A percentile compares a stretch with the other conserved stretches of the same genome.
phyloP scores from a whole-genome alignment of 169 alveolate species.

The Neospora caninum region DNA sequence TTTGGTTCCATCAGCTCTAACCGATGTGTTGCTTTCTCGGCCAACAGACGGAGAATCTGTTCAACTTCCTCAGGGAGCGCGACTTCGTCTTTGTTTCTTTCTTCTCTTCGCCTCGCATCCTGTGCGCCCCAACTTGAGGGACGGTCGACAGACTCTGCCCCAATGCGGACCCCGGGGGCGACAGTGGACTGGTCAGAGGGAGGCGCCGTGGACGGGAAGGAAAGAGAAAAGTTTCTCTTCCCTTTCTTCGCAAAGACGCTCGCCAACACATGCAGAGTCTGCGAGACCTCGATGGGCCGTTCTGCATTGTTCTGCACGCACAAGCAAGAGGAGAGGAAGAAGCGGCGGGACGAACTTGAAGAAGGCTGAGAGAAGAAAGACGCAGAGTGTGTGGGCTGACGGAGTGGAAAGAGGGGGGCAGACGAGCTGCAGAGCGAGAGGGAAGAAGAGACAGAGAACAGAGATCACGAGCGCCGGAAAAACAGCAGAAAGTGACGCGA shows the following conservation, averaged over 20 bases:
- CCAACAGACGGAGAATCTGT: background rate
- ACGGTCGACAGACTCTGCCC: too few species aligned
- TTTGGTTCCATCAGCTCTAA: slow-evolving; percentile 7
- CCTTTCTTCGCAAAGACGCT: background rate
- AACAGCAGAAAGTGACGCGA: background rate
- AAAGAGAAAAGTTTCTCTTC: background rate
- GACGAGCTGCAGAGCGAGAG: background rate
- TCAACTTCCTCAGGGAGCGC: background rate
- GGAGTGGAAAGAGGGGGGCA: background rate
- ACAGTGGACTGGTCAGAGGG: background rate
- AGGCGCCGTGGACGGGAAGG: background rate
- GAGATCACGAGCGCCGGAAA: background rate
- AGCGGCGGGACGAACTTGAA: background rate
- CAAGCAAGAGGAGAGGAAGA: background rate
- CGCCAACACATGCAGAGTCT: background rate
- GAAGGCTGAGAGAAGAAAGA: background rate
- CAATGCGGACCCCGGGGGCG: background rate
- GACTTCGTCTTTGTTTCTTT: background rate
- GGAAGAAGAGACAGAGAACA: background rate
- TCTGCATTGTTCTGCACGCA: slow-evolving; percentile 6
- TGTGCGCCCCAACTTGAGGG: background rate
- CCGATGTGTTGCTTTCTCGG: background rate
- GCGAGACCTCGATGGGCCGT: slow-evolving; percentile 38
- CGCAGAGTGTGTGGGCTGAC: background rate
- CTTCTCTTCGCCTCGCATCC: background rate